Percentiles rank a stretch among this genome's conserved stretches.
Conservation (phyloP, 176 grass and related monocot genomes). For the Poa pratensis region DNA sequence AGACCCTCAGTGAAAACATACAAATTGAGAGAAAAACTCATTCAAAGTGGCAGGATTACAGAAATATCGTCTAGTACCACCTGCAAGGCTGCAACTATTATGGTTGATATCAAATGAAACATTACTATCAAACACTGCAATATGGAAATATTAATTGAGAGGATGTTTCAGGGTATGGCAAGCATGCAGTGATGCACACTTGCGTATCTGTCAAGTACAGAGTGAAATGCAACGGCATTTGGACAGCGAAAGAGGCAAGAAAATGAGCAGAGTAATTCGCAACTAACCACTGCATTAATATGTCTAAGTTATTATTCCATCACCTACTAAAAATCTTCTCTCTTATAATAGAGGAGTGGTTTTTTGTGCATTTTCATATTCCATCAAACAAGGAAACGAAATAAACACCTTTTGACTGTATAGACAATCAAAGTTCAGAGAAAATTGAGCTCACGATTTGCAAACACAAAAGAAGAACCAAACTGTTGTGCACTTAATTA, state of each 20-base stretch:
- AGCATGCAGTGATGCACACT: no score
- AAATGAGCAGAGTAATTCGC: no score
- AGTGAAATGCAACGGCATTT: neutral
- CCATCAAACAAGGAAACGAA: no score
- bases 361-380: no score
- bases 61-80: neutral
- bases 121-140: neutral
- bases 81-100: neutral
- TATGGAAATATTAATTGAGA: neutral
- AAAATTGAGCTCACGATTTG: neutral
- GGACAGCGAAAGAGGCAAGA: no score
- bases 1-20: neutral
- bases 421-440: neutral
- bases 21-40: neutral
- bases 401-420: neutral
- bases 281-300: no score
- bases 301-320: no score
- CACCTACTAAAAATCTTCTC: no score
- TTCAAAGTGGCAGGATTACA: neutral
- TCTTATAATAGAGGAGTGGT: no score
- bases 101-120: neutral
- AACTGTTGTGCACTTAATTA: neutral
- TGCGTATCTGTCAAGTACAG: neutral
- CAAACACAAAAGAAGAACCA: constrained; percentile 14
- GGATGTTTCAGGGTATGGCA: neutral